Evolutionary conservation across 371 early-diverging fungal genomes (phyloP).

Genomic region (Lichtheimia ornata): DNA sequence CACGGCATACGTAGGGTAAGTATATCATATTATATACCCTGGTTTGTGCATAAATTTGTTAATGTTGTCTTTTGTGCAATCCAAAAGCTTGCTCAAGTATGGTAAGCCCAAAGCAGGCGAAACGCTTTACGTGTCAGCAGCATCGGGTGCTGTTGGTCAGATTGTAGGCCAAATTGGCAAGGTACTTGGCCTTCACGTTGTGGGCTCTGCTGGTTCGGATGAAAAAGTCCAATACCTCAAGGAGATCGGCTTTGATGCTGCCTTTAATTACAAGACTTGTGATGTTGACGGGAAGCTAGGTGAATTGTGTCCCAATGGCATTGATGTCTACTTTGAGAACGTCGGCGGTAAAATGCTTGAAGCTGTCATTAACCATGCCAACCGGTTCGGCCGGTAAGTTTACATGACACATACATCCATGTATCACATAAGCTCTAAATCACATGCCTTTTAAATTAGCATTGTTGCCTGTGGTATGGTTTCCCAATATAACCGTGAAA

Average conservation of each 20-base stretch:
- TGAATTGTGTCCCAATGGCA: slow-evolving; percentile 63
- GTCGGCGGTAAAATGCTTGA: slow-evolving; percentile 78
- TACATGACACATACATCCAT: background rate
- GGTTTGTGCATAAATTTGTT: background rate
- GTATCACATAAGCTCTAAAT: background rate
- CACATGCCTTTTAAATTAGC: slow-evolving; percentile 17
- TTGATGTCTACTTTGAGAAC: slow-evolving; percentile 75
- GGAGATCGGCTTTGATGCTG: slow-evolving; percentile 68
- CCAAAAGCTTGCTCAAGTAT: slow-evolving; percentile 18
- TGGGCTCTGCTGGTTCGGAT: slow-evolving; percentile 73
- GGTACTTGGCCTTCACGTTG: slow-evolving; percentile 64
- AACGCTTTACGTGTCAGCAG: slow-evolving; percentile 56
- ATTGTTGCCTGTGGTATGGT: slow-evolving; percentile 70
- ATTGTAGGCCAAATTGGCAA: slow-evolving; percentile 71
- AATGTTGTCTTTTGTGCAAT: background rate
- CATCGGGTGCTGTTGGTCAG: slow-evolving; percentile 61
- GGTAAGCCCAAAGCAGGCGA: slow-evolving; percentile 50
- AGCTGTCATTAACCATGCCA: slow-evolving; percentile 54
- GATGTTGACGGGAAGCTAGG: slow-evolving; percentile 42
- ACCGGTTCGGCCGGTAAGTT: slow-evolving; percentile 44
- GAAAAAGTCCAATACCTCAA: slow-evolving; percentile 65
- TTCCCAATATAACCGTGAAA: slow-evolving; percentile 63
- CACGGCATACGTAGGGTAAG: slow-evolving; percentile 43
- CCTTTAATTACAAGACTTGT: slow-evolving; percentile 82
- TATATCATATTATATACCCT: background rate